These are phyloP conservation scores for Metschnikowia lachancei DNA, from an alignment of 805 yeast genomes.

Conservation along the genomic window DNA sequence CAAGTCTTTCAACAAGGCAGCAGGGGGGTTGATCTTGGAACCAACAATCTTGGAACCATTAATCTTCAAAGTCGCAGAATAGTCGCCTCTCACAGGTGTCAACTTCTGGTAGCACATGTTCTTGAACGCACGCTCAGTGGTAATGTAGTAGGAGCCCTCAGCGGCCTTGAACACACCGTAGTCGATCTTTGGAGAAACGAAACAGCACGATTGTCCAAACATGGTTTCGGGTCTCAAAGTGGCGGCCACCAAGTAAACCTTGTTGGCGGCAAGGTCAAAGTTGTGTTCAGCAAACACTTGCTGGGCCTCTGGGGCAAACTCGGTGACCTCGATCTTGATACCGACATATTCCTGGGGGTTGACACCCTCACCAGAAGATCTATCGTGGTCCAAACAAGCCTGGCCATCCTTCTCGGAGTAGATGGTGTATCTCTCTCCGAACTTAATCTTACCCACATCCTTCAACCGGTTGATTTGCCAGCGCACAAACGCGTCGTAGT, in stretches of 20 bases:
- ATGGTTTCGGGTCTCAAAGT: constrained; percentile 98
- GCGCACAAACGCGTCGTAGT: constrained; percentile 83
- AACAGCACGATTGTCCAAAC: constrained; percentile 98
- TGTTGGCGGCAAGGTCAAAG: constrained; percentile 52
- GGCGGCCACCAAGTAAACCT: constrained; percentile 85
- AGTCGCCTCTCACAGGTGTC: constrained; percentile 84
- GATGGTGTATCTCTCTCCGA: constrained; percentile 96
- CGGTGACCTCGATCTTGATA: constrained; percentile 74
- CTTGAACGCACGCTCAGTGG: constrained; percentile 94
- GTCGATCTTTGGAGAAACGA: constrained; percentile 89
- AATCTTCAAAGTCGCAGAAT: constrained; percentile 55
- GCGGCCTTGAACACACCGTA: constrained; percentile 92
- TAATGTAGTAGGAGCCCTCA: constrained; percentile 66
- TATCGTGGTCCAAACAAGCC: constrained; percentile 99
- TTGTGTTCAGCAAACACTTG: constrained; percentile 50
- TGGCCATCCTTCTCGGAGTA: constrained; percentile 98
- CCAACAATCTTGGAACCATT: constrained; percentile 79
- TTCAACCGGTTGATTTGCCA: constrained; percentile 94
- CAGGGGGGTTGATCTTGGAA: constrained; percentile 81
- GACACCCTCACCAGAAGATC: constrained; percentile 96
- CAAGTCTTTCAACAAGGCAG: constrained; percentile 64
- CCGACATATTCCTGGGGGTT: constrained; percentile 95
- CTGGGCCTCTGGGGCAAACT: constrained; percentile 56
- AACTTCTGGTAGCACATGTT: constrained; percentile 95
- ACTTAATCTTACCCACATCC: constrained; percentile 86